These are phyloP conservation scores for Thielaviopsis populi DNA, from an alignment of 2,329 filamentous ascomycete genomes.

Conservation along the genomic window DNA sequence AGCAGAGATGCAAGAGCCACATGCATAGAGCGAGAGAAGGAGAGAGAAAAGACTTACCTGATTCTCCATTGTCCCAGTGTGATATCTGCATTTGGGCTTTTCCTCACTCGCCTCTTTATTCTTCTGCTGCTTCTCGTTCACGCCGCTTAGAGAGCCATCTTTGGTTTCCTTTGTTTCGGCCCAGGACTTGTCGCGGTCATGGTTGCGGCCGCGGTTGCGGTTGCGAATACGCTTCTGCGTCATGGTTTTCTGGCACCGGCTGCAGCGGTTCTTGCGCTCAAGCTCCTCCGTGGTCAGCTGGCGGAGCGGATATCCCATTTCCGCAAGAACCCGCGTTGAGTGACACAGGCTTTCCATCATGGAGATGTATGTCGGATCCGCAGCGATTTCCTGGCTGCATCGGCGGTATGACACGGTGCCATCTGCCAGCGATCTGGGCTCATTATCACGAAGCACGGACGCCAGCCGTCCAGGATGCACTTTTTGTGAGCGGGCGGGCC, in stretches of 20 bases:
- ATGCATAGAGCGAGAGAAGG: background rate
- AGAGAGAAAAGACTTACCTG: slow-evolving; percentile 19
- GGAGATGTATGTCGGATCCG: background rate
- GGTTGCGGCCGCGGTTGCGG: slow-evolving; percentile 7
- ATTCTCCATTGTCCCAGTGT: slow-evolving; percentile 22
- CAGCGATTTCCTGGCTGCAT: background rate
- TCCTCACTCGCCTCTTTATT: slow-evolving; percentile 5
- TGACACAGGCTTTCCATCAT: slow-evolving; percentile 5
- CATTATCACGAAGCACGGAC: background rate
- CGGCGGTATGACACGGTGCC: background rate
- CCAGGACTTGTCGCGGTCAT: slow-evolving; percentile 3
- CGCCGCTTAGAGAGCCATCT: background rate
- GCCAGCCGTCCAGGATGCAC: background rate
- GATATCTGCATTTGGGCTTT: slow-evolving; percentile 16
- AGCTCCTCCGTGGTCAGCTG: slow-evolving; percentile 22
- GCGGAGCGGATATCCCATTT: slow-evolving; percentile 21
- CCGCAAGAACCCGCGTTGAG: background rate
- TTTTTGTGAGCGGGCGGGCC: background rate
- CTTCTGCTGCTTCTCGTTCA: background rate
- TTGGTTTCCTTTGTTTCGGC: background rate
- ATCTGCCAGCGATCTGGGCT: background rate
- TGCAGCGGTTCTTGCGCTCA: slow-evolving; percentile 24
- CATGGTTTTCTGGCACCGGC: slow-evolving; percentile 20
- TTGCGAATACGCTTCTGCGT: background rate
- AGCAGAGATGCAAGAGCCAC: background rate